These are phyloP conservation scores for Suhomyces terraborum DNA, from an alignment of 1,139 yeast species.

Conservation along the genomic window DNA sequence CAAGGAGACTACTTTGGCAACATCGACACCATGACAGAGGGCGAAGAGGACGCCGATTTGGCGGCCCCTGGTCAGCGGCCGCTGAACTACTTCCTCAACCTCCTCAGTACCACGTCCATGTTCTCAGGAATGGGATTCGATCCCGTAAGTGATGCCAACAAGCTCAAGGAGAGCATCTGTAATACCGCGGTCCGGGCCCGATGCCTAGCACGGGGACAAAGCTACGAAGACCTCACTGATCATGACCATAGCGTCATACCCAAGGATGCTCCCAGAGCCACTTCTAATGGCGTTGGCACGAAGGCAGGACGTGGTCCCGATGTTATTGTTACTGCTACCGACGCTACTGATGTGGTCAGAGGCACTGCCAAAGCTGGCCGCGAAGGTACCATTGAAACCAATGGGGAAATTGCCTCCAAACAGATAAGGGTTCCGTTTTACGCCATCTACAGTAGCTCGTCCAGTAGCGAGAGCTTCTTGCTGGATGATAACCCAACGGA, in stretches of 20 bases:
- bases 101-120: slow-evolving; percentile 23
- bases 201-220: not conserved
- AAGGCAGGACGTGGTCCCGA: too few relatives aligned
- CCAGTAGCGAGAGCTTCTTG: slow-evolving; percentile 2
- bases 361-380: too few relatives aligned
- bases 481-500: not conserved
- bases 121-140: slow-evolving; percentile 19
- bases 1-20: slow-evolving; percentile 2
- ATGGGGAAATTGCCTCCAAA: too few relatives aligned
- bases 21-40: slow-evolving; percentile 17
- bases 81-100: slow-evolving; percentile 22
- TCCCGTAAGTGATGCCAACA: slow-evolving; percentile 7
- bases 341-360: too few relatives aligned
- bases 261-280: not conserved
- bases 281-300: too few relatives aligned
- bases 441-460: slow-evolving; percentile 15
- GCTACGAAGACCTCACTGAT: too few relatives aligned
- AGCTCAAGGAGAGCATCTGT: slow-evolving; percentile 7
- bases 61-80: slow-evolving; percentile 22
- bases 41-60: slow-evolving; percentile 26
- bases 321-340: too few relatives aligned
- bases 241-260: slow-evolving; percentile 6
- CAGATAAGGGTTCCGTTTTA: slow-evolving; percentile 13
- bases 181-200: slow-evolving; percentile 11
- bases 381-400: too few relatives aligned